phyloP scores from a whole-genome alignment of 768 basidiomycete species.

The Naganishia onofrii region DNA sequence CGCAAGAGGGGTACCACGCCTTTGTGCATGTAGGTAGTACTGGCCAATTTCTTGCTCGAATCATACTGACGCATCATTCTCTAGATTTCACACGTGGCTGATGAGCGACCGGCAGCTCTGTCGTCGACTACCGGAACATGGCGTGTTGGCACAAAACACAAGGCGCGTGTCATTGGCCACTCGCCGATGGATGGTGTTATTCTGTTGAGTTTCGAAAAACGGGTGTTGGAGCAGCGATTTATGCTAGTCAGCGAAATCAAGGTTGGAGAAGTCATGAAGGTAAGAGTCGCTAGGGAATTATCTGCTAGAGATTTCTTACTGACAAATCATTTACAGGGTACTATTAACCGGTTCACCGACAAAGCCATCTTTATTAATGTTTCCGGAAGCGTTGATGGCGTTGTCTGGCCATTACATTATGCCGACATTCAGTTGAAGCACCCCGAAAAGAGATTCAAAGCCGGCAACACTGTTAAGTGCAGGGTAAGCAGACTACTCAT shows the following conservation, averaged over 20 bases:
- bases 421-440: conserved; percentile 93
- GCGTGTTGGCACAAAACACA: conserved; percentile 74
- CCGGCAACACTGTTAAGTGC: conserved; percentile 77
- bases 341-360: conserved; percentile 78
- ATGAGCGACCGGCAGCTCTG: conserved; percentile 81
- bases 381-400: conserved; percentile 82
- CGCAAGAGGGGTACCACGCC: conserved; percentile 66
- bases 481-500: conserved; percentile 54
- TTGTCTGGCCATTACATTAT: conserved; percentile 91
- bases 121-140: conserved; percentile 70
- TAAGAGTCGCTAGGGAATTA: conserved; percentile 45
- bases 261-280: conserved; percentile 82
- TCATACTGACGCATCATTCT: background rate
- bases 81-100: conserved; percentile 90
- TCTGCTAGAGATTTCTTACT: background rate
- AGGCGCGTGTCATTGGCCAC: conserved; percentile 81
- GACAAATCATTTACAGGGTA: conserved; percentile 51
- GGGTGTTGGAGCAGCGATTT: conserved; percentile 80
- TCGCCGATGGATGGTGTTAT: conserved; percentile 81
- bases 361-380: conserved; percentile 79
- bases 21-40: conserved; percentile 74
- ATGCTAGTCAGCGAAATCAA: conserved; percentile 75
- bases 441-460: conserved; percentile 84
- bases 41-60: background rate
- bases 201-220: conserved; percentile 79